These are phyloP conservation scores for Pichia phayaonensis DNA, from an alignment of 805 yeast genomes.

Conservation along the genomic window DNA sequence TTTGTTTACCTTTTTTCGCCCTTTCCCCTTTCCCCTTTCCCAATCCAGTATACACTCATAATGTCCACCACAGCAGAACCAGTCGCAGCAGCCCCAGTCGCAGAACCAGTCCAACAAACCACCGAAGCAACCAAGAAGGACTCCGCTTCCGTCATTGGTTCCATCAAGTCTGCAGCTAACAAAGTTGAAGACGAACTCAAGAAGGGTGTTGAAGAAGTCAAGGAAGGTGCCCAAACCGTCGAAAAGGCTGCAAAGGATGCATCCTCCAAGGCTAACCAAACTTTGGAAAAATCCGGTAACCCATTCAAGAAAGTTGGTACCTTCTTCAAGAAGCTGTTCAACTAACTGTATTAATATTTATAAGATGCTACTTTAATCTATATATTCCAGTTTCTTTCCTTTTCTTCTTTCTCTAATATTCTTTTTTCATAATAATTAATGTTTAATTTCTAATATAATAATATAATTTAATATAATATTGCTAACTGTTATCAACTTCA, in stretches of 20 bases:
- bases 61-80: constrained; percentile 3
- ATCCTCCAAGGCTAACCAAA: constrained; percentile 1
- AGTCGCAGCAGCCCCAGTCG: constrained; percentile 1
- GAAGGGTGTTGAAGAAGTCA: constrained; percentile 2
- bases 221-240: constrained; percentile 8
- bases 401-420: neutral
- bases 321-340: constrained; percentile 23
- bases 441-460: neutral
- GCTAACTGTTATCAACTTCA: too few relatives aligned
- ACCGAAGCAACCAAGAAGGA: neutral
- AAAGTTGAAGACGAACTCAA: constrained; percentile 15
- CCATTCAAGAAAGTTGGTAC: constrained; percentile 23
- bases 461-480: too few relatives aligned
- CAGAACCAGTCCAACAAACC: neutral
- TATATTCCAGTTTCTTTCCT: neutral
- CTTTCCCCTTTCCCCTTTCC: neutral
- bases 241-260: constrained; percentile 3
- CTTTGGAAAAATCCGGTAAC: constrained; percentile 1
- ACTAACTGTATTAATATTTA: constrained; percentile 1
- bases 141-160: constrained; percentile 8
- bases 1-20: neutral
- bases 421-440: neutral
- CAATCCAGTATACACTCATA: neutral
- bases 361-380: neutral
- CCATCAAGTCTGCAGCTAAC: constrained; percentile 10